These are phyloP conservation scores for Chaetomium fimeti DNA, from an alignment of 495 filamentous ascomycete genomes.

Conservation along the genomic window DNA sequence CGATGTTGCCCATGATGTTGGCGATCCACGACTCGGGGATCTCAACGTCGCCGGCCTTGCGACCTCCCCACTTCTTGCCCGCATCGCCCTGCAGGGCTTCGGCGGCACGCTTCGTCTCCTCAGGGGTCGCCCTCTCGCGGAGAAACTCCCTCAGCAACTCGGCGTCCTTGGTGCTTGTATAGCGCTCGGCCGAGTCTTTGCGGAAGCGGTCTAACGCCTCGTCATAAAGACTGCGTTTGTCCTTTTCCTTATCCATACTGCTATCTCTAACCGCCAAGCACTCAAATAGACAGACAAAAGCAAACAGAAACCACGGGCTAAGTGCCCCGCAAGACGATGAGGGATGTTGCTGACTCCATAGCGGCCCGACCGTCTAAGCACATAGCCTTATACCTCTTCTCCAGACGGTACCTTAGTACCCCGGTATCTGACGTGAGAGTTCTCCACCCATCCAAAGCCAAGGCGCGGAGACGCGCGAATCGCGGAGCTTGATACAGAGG, in stretches of 20 bases:
- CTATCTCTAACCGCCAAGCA: neutral
- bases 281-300: neutral
- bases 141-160: slow-evolving; percentile 28
- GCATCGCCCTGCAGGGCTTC: slow-evolving; percentile 24
- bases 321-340: neutral
- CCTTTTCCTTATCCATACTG: slow-evolving; percentile 8
- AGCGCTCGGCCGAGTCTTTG: slow-evolving; percentile 14
- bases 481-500: neutral
- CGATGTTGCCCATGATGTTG: slow-evolving; percentile 34
- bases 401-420: neutral
- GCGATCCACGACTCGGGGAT: slow-evolving; percentile 31
- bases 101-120: slow-evolving; percentile 28
- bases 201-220: slow-evolving; percentile 27
- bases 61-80: slow-evolving; percentile 28
- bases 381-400: neutral
- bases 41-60: slow-evolving; percentile 27
- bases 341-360: neutral
- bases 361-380: neutral
- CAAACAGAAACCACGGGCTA: neutral
- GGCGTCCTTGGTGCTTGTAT: slow-evolving; percentile 24
- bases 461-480: neutral
- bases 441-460: neutral
- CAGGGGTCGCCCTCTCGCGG: slow-evolving; percentile 18
- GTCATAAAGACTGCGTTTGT: slow-evolving; percentile 25
- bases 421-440: neutral